Evolutionary conservation across 805 yeast species (phyloP), one percentile per base, ranked within the genome.

Genomic region (Ogataea corticis): DNA sequence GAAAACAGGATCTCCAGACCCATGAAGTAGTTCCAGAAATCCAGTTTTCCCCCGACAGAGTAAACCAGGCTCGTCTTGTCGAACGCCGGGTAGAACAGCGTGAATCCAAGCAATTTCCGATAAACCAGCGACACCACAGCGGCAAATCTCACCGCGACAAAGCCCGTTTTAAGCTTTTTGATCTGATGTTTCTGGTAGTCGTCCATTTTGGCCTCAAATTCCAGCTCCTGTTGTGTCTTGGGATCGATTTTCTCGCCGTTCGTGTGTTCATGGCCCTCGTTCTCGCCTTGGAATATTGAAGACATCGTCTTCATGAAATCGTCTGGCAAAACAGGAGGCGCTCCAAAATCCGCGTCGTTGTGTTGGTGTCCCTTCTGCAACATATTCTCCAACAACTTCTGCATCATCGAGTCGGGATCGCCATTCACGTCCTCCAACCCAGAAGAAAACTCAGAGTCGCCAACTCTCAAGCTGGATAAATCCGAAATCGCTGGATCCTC

Each of bases 221-320:
- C 52, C 15, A 52, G 27, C 37, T 54, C 55, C 14, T 43, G 46
- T 13, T 47, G 30, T 17, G 44, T 36, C 29, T 33, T 42, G 10
- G 37, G 19, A 11, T 32, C 38, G 18, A 10, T 38, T 39, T 21
- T 13, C 44, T 10, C 44, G 14, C 28, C 41, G 7, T 17, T 40
- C 10, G 23, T 21, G 17, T 31, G 33, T 21, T 39, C 45, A 16
- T 21, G 33, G 30, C 19, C 51, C 44, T 25, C 51, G 43, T 41
- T 43, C 13, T 44, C 46, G 5, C 25, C 25, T n/a, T 45, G 48
- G 16, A 62, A 35, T 14, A 62, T 40, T 2, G 64, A 53, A 1
- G 61, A 52, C 59, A 63, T 52, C 2, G 58, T 55, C 23, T 59
- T 61, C 64, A 62, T 59, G 38, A 62, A 57, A 37, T 63, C 65